Base-by-base conservation (phyloP, 768 basidiomycete species). In the Amylocystis lapponica region DNA sequence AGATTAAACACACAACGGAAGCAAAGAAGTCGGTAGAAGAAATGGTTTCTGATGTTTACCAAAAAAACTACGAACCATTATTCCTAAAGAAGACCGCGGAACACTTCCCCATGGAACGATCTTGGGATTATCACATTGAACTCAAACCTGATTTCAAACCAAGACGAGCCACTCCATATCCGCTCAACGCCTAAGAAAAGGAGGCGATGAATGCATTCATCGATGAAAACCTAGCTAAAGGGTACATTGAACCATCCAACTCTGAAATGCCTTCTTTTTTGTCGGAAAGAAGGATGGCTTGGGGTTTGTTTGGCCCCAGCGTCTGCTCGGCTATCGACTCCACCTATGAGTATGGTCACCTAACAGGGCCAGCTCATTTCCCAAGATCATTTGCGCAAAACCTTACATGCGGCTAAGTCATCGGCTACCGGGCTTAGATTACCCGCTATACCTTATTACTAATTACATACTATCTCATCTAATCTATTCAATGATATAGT, bases 61-160 rank as follows among this genome's bases (percentile, higher is more conserved):
- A 42, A 44, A 37, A 59, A 4, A 20, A 21, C 21, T 66, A 51
- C 40, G 38, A 47, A 37, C 51, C 47, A 13, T 56, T 66, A 2
- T 67, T 67, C 37, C 46, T 45, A 5, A 50, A 57, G 11, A 25
- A 37, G 13, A 36, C 53, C 7, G 52, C 59, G 1, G 51, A 63
- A n/a, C 52, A 55, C 22, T 58, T 71, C 2, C 63, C 67, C 3
- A 47, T 43, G 5, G 55, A 57, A 36, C 42, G 54, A 1, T 45
- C 50, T 3, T 69, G 59, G 52, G 67, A 72, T 39, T 59, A 63
- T 26, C 51, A 53, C 5, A 70, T 70, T 27, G 49, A 68, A 11
- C 49, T 67, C 1, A 53, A 54, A 7, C 48, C 52, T 0, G 63
- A 51, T n/a, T 43, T 46, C 2, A 46, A 51, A 11, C 58, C 62